Base-by-base conservation (phyloP, 2,329 filamentous ascomycete species). In the Malbranchea zuffiana region DNA sequence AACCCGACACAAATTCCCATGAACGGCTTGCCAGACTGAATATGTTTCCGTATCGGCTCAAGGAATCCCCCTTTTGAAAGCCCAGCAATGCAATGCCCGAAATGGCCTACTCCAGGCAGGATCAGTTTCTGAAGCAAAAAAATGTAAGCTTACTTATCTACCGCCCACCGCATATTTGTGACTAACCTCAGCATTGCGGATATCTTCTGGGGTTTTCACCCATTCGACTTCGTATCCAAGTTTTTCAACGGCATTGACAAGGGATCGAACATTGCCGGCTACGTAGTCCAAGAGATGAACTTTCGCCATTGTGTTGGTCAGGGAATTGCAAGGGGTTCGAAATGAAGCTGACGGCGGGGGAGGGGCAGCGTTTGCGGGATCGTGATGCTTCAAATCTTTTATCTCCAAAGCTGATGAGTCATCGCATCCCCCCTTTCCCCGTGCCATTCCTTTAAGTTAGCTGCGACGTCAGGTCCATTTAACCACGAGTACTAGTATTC, bases 231-330 rank as follows among this genome's bases (percentile, higher is more conserved):
- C 74, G 59, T 88, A 96, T 44, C 90, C 90, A 41, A 88, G 74
- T 62, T 90, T 93, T 61, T 98, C 88, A 54, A 98, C 93, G 51
- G 88, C 90, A 68, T 98, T 98, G 56, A 87, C 88, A 52, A 98
- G 74, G 46, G 87, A 95, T 47, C 88, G 81, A 50, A 98, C 79
- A 61, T 98, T 98, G 55, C 90, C 90, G 44, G 90, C 88, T 48
- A 95, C 88, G 59, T 95, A 96, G 66, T 96, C 75, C 36, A 80
- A 67, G 24, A 69, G 53, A 48, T 69, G 63, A 37, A 68, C 66
- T 18, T 59, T 66, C 24, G 66, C 62, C 65, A 67, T 68, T 34
- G 37, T 40, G 37, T n/a, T n/a, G n/a, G n/a, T n/a, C n/a, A 25
- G 23, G n/a, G n/a, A n/a, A 8, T 25, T n/a, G n/a, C n/a, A n/a